phyloP scores from a whole-genome alignment of 2,329 filamentous ascomycete species.

The Bipolaris oryzae region DNA sequence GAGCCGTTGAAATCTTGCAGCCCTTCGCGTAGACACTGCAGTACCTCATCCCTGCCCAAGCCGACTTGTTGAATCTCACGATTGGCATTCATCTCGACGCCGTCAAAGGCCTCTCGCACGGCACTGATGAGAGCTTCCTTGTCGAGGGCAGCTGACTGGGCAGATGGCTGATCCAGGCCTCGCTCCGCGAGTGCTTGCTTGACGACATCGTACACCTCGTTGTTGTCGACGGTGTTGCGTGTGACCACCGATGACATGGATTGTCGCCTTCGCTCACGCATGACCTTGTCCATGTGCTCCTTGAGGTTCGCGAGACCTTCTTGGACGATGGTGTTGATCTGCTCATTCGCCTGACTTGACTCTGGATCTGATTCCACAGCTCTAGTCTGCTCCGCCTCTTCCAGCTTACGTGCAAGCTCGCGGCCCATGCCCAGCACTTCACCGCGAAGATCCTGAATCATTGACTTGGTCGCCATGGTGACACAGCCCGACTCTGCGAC shows the following conservation, averaged over 20 bases:
- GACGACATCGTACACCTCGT: conserved; percentile 85
- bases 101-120: conserved; percentile 89
- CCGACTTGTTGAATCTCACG: conserved; percentile 90
- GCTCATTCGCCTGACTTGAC: conserved; percentile 60
- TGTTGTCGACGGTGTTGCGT: conserved; percentile 71
- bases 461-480: conserved; percentile 88
- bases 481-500: conserved; percentile 86
- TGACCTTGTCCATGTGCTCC: conserved; percentile 78
- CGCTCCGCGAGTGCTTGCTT: conserved; percentile 72
- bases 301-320: conserved; percentile 82
- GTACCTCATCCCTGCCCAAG: conserved; percentile 85
- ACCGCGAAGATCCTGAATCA: conserved; percentile 86
- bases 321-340: conserved; percentile 78
- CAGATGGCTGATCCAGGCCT: conserved; percentile 53
- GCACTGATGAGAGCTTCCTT: conserved; percentile 86
- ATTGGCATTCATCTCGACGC: conserved; percentile 78
- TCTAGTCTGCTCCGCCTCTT: conserved; percentile 64
- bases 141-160: conserved; percentile 50
- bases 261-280: conserved; percentile 75
- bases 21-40: conserved; percentile 85
- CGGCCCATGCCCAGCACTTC: conserved; percentile 95
- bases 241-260: conserved; percentile 67
- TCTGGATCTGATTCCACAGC: conserved; percentile 48
- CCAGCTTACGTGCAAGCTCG: conserved; percentile 85
- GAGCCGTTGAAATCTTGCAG: conserved; percentile 73